Conservation (phyloP, 345 rosid species). For the Corymbia maculata region DNA sequence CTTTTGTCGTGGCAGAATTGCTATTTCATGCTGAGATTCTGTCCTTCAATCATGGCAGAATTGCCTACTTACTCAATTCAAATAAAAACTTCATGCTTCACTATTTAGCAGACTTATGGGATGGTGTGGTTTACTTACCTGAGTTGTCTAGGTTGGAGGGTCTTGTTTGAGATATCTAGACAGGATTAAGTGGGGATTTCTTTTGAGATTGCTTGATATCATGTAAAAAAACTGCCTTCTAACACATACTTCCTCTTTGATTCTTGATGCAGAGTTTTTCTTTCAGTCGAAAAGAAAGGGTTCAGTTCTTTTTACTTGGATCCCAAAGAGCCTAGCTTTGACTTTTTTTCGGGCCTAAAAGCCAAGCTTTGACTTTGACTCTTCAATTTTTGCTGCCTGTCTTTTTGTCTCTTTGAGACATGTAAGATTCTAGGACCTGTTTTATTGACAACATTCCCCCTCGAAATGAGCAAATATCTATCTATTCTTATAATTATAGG, state of each 20-base stretch:
- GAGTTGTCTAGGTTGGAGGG: background rate
- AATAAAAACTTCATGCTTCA: background rate
- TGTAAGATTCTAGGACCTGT: background rate
- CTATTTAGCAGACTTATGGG: background rate
- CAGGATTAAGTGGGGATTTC: background rate
- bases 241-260: background rate
- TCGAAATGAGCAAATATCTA: background rate
- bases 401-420: background rate
- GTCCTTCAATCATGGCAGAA: background rate
- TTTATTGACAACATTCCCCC: background rate
- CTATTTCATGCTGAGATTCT: background rate
- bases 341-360: background rate
- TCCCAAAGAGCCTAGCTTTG: background rate
- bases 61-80: background rate
- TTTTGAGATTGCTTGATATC: background rate
- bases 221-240: background rate
- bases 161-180: background rate
- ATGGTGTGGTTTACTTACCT: background rate
- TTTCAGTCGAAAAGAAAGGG: background rate
- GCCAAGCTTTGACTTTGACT: background rate
- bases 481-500: background rate
- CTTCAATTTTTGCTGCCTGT: background rate
- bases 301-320: background rate
- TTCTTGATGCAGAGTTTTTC: background rate
- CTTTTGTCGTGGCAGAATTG: background rate